Conservation (phyloP, 129 eudicot species). For the Sambucus nigra region DNA sequence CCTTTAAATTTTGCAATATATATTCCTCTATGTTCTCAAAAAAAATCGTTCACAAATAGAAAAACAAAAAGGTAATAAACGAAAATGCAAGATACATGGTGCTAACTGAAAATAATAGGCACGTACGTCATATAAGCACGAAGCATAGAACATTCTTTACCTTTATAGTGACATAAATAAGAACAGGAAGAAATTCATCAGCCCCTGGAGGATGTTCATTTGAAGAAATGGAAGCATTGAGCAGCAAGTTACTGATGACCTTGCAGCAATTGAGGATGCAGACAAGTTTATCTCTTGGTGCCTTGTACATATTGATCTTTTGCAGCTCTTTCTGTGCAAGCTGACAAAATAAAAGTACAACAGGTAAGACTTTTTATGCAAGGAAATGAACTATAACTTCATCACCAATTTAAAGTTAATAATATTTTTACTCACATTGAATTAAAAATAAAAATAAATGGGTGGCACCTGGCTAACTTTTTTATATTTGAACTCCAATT, state of each 20-base stretch:
- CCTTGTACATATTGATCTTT: conserved; percentile 84
- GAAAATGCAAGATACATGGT: neutral
- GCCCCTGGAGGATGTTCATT: conserved; percentile 88
- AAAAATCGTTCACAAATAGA: too few species aligned
- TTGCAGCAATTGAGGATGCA: conserved; percentile 89
- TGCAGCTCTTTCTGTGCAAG: conserved; percentile 96
- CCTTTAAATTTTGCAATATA: too few species aligned
- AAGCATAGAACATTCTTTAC: conserved; percentile 14
- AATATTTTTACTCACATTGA: too few species aligned
- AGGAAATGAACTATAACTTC: too few species aligned
- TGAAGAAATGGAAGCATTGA: conserved; percentile 65
- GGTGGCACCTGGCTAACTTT: too few species aligned
- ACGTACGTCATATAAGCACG: neutral
- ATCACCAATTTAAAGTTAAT: too few species aligned
- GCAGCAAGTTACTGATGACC: conserved; percentile 80
- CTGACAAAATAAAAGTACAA: conserved; percentile 19
- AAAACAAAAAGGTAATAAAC: neutral
- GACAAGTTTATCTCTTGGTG: conserved; percentile 91
- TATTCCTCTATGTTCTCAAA: too few species aligned
- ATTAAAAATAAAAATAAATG: too few species aligned
- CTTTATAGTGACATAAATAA: conserved; percentile 79
- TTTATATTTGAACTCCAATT: too few species aligned
- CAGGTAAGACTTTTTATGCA: too few species aligned
- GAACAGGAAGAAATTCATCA: conserved; percentile 93
- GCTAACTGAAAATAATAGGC: neutral